These are phyloP conservation scores for Chernovozyma sophiae-reginae DNA, from an alignment of 1,139 yeast genomes.

Conservation along the genomic window DNA sequence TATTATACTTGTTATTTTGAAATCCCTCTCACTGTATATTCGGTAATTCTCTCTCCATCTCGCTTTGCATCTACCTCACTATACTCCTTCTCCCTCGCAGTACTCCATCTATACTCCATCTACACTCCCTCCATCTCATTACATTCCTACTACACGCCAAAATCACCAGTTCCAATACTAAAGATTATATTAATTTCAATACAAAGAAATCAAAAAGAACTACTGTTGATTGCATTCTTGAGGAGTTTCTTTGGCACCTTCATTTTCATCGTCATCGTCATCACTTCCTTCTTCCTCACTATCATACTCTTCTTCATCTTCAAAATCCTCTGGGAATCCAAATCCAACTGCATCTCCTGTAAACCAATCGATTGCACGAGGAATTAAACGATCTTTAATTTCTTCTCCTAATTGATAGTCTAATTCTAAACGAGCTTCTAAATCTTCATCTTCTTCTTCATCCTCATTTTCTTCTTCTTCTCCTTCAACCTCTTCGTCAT, in stretches of 20 bases:
- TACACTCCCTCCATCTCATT: too few relatives aligned
- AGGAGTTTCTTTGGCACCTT: constrained; percentile 55
- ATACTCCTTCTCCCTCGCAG: too few relatives aligned
- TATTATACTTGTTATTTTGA: too few relatives aligned
- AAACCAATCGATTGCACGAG: constrained; percentile 97
- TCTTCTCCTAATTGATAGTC: constrained; percentile 97
- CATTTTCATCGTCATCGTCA: constrained; percentile 30
- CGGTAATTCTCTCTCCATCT: too few relatives aligned
- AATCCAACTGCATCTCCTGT: constrained; percentile 89
- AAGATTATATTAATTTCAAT: too few relatives aligned
- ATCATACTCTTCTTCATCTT: constrained; percentile 47
- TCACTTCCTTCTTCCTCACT: constrained; percentile 44
- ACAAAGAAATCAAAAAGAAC: too few relatives aligned
- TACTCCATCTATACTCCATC: too few relatives aligned
- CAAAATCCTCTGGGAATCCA: constrained; percentile 44
- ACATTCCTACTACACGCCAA: too few relatives aligned
- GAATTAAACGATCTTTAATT: constrained; percentile 90
- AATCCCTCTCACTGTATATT: too few relatives aligned
- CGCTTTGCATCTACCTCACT: too few relatives aligned
- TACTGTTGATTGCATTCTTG: constrained; percentile 84
- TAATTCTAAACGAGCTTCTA: constrained; percentile 81
- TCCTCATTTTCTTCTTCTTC: constrained; percentile 49
- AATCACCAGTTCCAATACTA: too few relatives aligned
- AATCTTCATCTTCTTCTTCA: constrained; percentile 66
- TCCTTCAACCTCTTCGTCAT: constrained; percentile 32